Percentiles rank a stretch among this genome's conserved stretches.
These are phyloP conservation scores for Wickerhamiella hasegawae DNA, from an alignment of 805 yeast genomes.

Conservation along the genomic window DNA sequence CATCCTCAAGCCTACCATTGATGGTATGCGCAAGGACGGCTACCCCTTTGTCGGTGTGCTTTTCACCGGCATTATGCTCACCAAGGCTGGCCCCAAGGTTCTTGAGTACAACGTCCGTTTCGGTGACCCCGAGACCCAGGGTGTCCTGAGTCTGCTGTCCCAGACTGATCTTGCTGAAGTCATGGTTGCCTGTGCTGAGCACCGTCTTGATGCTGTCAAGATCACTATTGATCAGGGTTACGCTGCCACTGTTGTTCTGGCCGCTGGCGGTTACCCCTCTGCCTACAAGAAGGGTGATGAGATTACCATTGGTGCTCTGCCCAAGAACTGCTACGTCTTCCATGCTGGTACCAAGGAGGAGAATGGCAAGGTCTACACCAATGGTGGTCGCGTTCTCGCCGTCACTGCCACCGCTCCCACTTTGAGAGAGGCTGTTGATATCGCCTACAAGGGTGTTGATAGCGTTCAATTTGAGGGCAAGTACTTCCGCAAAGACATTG, in stretches of 20 bases:
- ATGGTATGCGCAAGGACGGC: constrained; percentile 92
- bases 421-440: constrained; percentile 64
- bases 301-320: constrained; percentile 42
- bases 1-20: constrained; percentile 82
- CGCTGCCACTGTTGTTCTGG: constrained; percentile 85
- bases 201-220: constrained; percentile 72
- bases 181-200: constrained; percentile 86
- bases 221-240: constrained; percentile 35
- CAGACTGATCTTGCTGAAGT: constrained; percentile 89
- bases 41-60: constrained; percentile 90
- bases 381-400: constrained; percentile 96
- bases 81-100: constrained; percentile 81
- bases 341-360: constrained; percentile 79
- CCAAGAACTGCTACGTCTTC: constrained; percentile 58
- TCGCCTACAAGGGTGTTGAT: constrained; percentile 75
- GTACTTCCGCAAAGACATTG: constrained; percentile 85
- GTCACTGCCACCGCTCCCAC: constrained; percentile 71
- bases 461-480: constrained; percentile 55
- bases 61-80: constrained; percentile 88
- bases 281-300: constrained; percentile 71
- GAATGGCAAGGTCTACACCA: constrained; percentile 52
- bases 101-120: constrained; percentile 95
- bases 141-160: constrained; percentile 67
- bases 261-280: constrained; percentile 97
- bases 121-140: constrained; percentile 98